Percentiles rank a stretch among this genome's conserved stretches.
Evolutionary conservation across 805 yeast genomes (phyloP).

Genomic region (Schizosaccharomyces pombe): DNA sequence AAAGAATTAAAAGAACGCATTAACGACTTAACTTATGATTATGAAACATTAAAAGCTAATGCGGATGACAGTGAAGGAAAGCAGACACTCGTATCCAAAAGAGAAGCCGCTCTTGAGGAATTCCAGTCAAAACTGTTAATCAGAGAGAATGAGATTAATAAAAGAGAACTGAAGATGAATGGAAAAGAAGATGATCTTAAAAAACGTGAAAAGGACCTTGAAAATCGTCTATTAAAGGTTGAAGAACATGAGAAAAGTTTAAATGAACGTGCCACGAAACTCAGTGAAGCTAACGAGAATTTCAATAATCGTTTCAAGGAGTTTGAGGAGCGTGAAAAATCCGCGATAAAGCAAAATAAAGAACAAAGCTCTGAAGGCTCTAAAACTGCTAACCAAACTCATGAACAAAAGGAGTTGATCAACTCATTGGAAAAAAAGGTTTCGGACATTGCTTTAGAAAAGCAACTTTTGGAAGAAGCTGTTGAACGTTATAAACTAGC

Average conservation of each 20-base stretch:
- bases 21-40: no score
- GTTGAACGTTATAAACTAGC: neutral
- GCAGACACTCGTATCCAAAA: no score
- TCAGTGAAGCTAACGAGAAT: no score
- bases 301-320: no score
- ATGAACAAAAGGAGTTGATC: neutral
- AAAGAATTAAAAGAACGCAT: no score
- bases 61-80: no score
- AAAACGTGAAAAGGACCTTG: neutral
- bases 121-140: no score
- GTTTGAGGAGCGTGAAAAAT: neutral
- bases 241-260: neutral
- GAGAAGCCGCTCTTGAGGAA: no score
- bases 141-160: neutral
- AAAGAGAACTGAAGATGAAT: neutral
- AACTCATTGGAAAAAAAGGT: neutral
- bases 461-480: neutral
- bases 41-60: no score
- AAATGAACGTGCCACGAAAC: no score
- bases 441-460: neutral
- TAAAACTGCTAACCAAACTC: neutral
- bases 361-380: neutral
- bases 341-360: neutral
- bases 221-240: neutral
- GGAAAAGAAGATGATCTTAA: neutral